phyloP scores from a whole-genome alignment of 805 yeast species.

The Schwanniomyces pseudopolymorphus region DNA sequence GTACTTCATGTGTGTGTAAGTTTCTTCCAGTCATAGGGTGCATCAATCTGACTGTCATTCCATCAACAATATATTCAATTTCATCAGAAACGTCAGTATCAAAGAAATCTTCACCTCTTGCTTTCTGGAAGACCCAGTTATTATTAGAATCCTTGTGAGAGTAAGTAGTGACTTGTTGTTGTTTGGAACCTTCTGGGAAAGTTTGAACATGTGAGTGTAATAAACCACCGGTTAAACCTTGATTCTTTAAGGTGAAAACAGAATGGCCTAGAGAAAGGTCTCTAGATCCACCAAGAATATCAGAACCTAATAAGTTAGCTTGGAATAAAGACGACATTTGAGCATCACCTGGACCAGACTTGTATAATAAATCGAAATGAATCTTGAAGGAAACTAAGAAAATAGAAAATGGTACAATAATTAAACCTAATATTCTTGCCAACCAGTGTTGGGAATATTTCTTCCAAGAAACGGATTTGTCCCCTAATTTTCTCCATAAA shows the following conservation, averaged over 20 bases:
- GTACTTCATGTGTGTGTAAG: slow-evolving; percentile 68
- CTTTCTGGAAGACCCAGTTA: slow-evolving; percentile 48
- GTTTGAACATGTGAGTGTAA: slow-evolving; percentile 48
- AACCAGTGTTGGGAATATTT: slow-evolving; percentile 62
- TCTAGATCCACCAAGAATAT: slow-evolving; percentile 65
- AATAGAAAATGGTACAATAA: slow-evolving; percentile 60
- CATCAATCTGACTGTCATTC: slow-evolving; percentile 58
- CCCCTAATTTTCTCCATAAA: slow-evolving; percentile 82
- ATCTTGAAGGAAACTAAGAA: slow-evolving; percentile 68
- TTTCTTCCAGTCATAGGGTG: slow-evolving; percentile 65
- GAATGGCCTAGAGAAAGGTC: slow-evolving; percentile 58
- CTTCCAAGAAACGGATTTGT: slow-evolving; percentile 49
- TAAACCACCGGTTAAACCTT: slow-evolving; percentile 45
- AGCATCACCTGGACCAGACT: slow-evolving; percentile 80
- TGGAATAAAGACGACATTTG: slow-evolving; percentile 80
- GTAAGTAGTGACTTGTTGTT: slow-evolving; percentile 49
- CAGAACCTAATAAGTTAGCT: slow-evolving; percentile 69
- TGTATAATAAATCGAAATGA: slow-evolving; percentile 71
- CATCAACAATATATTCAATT: slow-evolving; percentile 49
- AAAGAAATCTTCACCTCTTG: slow-evolving; percentile 35
- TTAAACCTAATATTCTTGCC: slow-evolving; percentile 62
- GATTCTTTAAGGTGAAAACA: slow-evolving; percentile 39
- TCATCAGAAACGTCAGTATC: slow-evolving; percentile 31
- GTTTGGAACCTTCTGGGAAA: slow-evolving; percentile 48
- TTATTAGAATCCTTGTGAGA: slow-evolving; percentile 47